Conservation (phyloP, 176 grass and related monocot genomes). For the Aegilops bicornis region DNA sequence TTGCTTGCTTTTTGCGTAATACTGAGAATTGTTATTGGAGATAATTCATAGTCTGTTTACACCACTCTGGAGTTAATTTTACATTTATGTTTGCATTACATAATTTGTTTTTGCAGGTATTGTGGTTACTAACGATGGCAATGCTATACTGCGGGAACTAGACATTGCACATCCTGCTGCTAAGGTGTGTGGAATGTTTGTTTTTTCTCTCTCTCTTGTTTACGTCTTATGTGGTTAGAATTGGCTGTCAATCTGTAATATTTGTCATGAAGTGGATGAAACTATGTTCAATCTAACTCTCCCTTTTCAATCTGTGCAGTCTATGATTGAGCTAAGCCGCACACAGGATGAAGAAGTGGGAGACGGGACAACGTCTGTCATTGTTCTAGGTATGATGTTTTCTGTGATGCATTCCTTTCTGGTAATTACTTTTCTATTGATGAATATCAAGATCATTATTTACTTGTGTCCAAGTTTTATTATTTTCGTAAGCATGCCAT, state of each 20-base stretch:
- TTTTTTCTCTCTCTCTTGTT: not conserved
- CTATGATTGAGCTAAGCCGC: slow-evolving; percentile 99
- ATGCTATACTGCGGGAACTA: slow-evolving; percentile 94
- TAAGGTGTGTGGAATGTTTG: slow-evolving; percentile 50
- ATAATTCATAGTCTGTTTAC: not conserved
- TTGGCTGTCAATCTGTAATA: not conserved
- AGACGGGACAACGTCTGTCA: slow-evolving; percentile 99
- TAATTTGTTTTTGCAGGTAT: slow-evolving; percentile 49
- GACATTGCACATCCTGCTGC: slow-evolving; percentile 98
- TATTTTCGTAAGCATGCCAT: not conserved
- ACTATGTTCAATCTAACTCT: not conserved
- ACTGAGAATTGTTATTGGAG: not conserved
- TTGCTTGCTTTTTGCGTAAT: not conserved
- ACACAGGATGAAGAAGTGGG: slow-evolving; percentile 99
- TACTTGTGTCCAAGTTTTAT: not conserved
- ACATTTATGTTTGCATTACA: not conserved
- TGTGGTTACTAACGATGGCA: slow-evolving; percentile 97
- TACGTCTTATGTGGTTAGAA: not conserved
- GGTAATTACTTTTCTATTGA: not conserved
- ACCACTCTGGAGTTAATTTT: not conserved
- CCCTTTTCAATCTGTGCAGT: slow-evolving; percentile 24
- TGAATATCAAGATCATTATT: not conserved
- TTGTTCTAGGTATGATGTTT: slow-evolving; percentile 81
- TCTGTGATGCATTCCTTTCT: not conserved
- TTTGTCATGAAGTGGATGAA: not conserved